Conservation (phyloP, 441 rosid genomes). For the Biscutella laevigata region DNA sequence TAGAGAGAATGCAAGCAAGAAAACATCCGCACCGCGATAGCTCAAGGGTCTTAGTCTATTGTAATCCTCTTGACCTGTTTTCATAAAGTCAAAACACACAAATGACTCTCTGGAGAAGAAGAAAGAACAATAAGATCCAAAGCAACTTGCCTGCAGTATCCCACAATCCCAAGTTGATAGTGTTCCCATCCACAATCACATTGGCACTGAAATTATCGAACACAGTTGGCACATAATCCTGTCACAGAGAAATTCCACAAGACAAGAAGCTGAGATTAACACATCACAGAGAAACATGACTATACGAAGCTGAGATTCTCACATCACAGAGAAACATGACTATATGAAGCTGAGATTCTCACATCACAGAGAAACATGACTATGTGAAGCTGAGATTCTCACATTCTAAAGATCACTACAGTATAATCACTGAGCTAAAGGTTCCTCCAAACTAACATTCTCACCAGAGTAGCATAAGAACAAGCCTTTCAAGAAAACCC, state of each 20-base stretch:
- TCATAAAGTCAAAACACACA: conserved; percentile 11
- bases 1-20: conserved; percentile 81
- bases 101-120: background rate
- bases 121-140: background rate
- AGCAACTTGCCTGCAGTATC: conserved; percentile 72
- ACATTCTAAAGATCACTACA: background rate
- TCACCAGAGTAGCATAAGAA: background rate
- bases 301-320: background rate
- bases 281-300: background rate
- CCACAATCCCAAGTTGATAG: conserved; percentile 85
- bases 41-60: conserved; percentile 85
- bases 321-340: conserved; percentile 17
- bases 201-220: conserved; percentile 92
- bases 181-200: conserved; percentile 87
- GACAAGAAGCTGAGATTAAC: too few species aligned
- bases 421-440: background rate
- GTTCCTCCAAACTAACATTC: too few species aligned
- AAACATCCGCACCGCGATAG: conserved; percentile 90
- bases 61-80: conserved; percentile 86
- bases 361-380: background rate
- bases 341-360: too few species aligned
- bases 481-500: conserved; percentile 3
- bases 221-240: conserved; percentile 95
- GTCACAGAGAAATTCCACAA: conserved; percentile 23
- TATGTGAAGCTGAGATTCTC: background rate